These are phyloP conservation scores for Suillus tomentosus DNA, from an alignment of 768 basidiomycete genomes.

Conservation along the genomic window DNA sequence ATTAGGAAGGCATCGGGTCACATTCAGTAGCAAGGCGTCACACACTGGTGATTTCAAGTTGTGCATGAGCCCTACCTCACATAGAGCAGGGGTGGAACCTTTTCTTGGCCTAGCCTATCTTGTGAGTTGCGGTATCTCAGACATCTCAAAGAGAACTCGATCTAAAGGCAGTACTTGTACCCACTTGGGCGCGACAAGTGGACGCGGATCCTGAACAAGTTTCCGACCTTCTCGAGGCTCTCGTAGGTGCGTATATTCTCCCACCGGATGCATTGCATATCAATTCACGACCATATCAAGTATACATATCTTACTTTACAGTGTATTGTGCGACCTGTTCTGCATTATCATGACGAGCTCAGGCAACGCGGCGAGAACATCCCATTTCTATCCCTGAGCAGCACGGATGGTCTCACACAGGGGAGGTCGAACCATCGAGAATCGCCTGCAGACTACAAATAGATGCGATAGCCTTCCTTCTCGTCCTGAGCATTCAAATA, in stretches of 20 bases:
- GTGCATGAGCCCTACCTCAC: no score
- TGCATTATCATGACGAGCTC: not conserved
- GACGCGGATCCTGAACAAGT: not conserved
- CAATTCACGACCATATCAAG: not conserved
- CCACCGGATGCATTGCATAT: not conserved
- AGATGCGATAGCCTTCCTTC: not conserved
- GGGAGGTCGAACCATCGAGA: not conserved
- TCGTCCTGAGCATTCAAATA: slow-evolving; percentile 9
- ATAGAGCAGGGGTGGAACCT: not conserved
- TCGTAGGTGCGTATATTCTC: not conserved
- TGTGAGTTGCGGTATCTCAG: not conserved
- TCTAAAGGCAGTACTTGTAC: not conserved
- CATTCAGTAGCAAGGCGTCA: no score
- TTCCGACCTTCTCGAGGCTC: not conserved
- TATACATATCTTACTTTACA: not conserved
- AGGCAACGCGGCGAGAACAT: not conserved
- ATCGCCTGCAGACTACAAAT: not conserved
- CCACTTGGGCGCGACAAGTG: not conserved
- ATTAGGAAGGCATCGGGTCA: no score
- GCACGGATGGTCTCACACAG: not conserved
- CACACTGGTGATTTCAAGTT: no score
- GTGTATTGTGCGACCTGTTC: not conserved
- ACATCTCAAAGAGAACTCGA: not conserved
- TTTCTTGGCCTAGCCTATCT: not conserved
- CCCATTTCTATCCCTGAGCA: not conserved